These are phyloP conservation scores for Acidiella bohemica DNA, from an alignment of 495 filamentous ascomycete genomes.

Conservation along the genomic window DNA sequence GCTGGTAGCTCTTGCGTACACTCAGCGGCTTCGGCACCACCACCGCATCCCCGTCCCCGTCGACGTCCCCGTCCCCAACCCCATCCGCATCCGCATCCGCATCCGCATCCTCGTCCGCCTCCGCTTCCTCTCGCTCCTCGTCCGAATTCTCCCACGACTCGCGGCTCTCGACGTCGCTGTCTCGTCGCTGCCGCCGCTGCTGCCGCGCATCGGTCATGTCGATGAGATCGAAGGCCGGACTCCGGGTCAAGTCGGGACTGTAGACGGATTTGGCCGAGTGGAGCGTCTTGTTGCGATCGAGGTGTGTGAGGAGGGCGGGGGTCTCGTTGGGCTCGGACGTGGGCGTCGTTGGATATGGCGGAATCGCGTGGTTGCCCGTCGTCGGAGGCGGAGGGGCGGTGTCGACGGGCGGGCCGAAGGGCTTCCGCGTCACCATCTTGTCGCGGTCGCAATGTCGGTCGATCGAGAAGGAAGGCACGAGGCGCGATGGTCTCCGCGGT, in stretches of 20 bases:
- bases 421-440: constrained; percentile 19
- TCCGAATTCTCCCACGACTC: constrained; percentile 18
- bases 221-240: constrained; percentile 19
- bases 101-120: constrained; percentile 4
- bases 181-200: constrained; percentile 11
- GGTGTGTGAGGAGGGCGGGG: background rate
- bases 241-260: constrained; percentile 11
- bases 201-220: constrained; percentile 15
- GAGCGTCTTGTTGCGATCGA: constrained; percentile 10
- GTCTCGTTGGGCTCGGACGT: background rate
- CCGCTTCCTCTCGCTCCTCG: constrained; percentile 6
- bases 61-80: too few species aligned
- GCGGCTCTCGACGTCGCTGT: constrained; percentile 13
- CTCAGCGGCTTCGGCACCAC: constrained; percentile 17
- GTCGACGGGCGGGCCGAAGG: constrained; percentile 8
- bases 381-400: background rate
- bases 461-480: too few species aligned
- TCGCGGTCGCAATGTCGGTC: too few species aligned
- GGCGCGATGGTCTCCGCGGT: too few species aligned
- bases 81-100: constrained; percentile 2
- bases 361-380: background rate
- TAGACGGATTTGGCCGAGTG: constrained; percentile 16
- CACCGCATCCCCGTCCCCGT: too few species aligned
- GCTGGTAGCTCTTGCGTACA: constrained; percentile 7
- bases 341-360: constrained; percentile 17